These are phyloP conservation scores for Echinochloa phyllopogon DNA, from an alignment of 176 grass and related monocot genomes.

Conservation along the genomic window DNA sequence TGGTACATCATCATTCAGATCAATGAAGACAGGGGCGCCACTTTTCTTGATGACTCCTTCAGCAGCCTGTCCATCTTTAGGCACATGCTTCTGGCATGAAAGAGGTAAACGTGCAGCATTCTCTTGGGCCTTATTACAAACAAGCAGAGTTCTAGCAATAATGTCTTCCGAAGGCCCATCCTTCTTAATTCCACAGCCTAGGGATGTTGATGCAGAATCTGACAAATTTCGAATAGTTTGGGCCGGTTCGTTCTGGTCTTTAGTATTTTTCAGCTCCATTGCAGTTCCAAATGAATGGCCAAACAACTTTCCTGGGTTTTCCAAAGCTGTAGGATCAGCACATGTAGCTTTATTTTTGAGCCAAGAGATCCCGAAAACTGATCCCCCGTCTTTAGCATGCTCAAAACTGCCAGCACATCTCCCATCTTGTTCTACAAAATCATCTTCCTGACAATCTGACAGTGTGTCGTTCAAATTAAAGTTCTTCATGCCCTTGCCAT, in stretches of 20 bases:
- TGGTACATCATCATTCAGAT: conserved; percentile 71
- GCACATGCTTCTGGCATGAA: conserved; percentile 24
- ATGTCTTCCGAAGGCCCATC: conserved; percentile 32
- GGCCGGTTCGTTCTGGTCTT: conserved; percentile 25
- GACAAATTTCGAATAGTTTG: conserved; percentile 51
- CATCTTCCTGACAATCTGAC: conserved; percentile 49
- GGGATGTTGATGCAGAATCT: conserved; percentile 56
- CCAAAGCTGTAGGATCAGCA: conserved; percentile 41
- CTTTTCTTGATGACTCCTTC: conserved; percentile 38
- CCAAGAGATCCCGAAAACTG: conserved; percentile 44
- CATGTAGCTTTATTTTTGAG: conserved; percentile 55
- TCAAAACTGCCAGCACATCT: conserved; percentile 40
- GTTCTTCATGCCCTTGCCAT: conserved; percentile 47
- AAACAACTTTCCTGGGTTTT: conserved; percentile 49
- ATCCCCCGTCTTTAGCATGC: conserved; percentile 33
- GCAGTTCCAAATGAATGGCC: conserved; percentile 47
- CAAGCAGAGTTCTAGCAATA: conserved; percentile 18
- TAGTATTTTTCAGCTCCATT: conserved; percentile 41
- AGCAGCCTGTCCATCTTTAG: conserved; percentile 33
- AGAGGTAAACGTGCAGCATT: conserved; percentile 30
- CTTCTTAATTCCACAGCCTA: conserved; percentile 33
- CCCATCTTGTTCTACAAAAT: conserved; percentile 29
- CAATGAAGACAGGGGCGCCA: conserved; percentile 35
- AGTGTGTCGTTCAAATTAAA: conserved; percentile 75
- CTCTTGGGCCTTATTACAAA: conserved; percentile 38